A percentile compares a stretch with the other conserved stretches of the same genome.
phyloP scores from a whole-genome alignment of 768 basidiomycete genomes.

The Tulasnella sp. region DNA sequence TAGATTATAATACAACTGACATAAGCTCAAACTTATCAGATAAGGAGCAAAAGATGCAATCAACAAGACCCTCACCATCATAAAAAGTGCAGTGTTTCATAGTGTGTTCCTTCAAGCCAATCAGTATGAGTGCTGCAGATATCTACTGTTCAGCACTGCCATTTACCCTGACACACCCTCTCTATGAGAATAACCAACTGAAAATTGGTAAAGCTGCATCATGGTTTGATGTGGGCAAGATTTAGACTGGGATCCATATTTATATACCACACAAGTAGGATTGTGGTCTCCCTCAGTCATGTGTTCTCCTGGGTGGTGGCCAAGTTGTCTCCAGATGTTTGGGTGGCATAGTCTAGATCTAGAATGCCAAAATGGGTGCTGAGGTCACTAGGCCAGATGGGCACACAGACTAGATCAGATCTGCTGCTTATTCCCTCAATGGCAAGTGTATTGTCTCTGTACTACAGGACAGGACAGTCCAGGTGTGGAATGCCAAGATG shows the following conservation, averaged over 20 bases:
- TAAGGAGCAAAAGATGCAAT: not conserved
- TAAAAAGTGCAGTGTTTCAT: not conserved
- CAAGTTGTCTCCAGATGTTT: not conserved
- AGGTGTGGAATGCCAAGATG: too few species aligned
- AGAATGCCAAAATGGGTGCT: not conserved
- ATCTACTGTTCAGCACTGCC: conserved; percentile 2
- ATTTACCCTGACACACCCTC: not conserved
- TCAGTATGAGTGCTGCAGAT: not conserved
- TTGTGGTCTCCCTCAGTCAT: not conserved
- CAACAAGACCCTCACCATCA: not conserved
- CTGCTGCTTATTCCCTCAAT: not conserved
- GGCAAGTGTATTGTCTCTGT: too few species aligned
- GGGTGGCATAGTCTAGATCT: not conserved
- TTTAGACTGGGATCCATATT: not conserved
- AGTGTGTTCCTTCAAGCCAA: not conserved
- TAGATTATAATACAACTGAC: not conserved
- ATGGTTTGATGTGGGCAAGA: not conserved
- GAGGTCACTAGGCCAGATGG: not conserved
- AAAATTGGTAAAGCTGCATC: not conserved
- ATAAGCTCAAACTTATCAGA: not conserved
- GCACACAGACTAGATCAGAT: not conserved
- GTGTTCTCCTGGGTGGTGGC: not conserved
- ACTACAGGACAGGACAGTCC: too few species aligned
- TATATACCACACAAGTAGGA: not conserved
- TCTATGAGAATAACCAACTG: not conserved